Evolutionary conservation across 805 yeast species (phyloP), one percentile per base, ranked within the genome.

Genomic region (Yarrowia alimentaria): DNA sequence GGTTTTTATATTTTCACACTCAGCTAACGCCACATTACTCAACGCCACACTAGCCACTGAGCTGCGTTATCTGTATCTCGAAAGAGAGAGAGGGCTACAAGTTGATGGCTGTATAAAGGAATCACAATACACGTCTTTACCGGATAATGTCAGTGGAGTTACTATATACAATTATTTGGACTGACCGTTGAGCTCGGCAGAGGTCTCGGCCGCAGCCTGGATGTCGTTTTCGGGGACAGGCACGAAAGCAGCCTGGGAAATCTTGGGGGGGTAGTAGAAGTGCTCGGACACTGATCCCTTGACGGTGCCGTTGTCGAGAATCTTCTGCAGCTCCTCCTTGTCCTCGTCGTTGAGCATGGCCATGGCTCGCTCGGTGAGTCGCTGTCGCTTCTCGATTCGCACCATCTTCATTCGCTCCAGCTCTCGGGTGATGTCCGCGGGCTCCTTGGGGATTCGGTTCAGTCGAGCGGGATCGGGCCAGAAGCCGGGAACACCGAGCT

Each of bases 381-480:
- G 74, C 56, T 76, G 70, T 64, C 95, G 76, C 69, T 83, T 85
- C 58, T 81, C 94, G 3, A 76, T 63, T 54, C 90, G 75, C 51
- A 81, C 95, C 57, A 80, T 77, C 64, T 81, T 79, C 75, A 90
- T 83, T 64, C 96, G 78, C 12, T 95, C 96, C 29, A 90, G 71
- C 63, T 90, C 98, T 1, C 93, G 91, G 64, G 86, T 83, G 54
- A 90, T 87, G 63, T 90, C 96, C 60, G 83, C 85, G 2, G 89
- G 89, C 62, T 90, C 96, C 61, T 89, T 90, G 3, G 98, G 98
- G 26, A 90, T 82, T 68, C 86, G 83, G 64, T 90, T 89, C 58
- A 88, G 74, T 2, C 96, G 84, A 32, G 85, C 84, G 32, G 96
- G 96, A 65, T 89, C 97, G 3, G 98, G 98, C 95, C 96, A 89